Percentiles rank a stretch among this genome's conserved stretches.
Conservation (phyloP, 139 green algal genomes). For the Astrephomene gubernaculifera region DNA sequence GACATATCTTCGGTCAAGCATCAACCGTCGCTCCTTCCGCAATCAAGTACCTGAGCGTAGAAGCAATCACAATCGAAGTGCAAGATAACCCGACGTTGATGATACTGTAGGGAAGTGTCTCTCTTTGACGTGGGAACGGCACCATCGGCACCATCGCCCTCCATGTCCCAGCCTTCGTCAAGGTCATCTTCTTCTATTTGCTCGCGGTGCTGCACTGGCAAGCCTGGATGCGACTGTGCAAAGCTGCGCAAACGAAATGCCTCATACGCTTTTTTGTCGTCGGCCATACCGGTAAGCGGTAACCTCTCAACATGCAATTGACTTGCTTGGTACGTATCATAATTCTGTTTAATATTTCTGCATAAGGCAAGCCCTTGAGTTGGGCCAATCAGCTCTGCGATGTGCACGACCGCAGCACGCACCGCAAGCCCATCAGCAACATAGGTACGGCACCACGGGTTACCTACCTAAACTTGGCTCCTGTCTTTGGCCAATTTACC, state of each 20-base stretch:
- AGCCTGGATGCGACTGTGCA: slow-evolving; percentile 31
- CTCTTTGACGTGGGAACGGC: background rate
- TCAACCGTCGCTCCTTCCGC: no score
- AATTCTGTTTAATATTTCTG: background rate
- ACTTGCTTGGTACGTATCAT: background rate
- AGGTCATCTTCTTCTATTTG: background rate
- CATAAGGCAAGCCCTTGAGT: background rate
- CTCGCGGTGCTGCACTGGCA: background rate
- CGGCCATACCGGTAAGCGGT: no score
- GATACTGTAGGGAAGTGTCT: background rate
- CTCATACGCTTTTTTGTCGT: slow-evolving; percentile 39
- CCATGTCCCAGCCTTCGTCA: background rate
- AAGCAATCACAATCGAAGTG: slow-evolving; percentile 86
- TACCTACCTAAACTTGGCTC: no score
- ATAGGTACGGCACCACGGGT: no score
- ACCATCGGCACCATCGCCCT: background rate
- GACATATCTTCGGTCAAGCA: no score
- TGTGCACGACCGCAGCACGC: no score
- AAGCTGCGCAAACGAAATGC: slow-evolving; percentile 45
- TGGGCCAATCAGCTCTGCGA: no score
- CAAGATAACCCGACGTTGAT: slow-evolving; percentile 60
- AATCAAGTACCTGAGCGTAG: slow-evolving; percentile 71
- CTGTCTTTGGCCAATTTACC: no score
- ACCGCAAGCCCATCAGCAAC: no score
- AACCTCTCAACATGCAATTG: no score